Percentiles rank a stretch among this genome's conserved stretches.
These are phyloP conservation scores for Chaetoceros muelleri DNA, from an alignment of 108 stramenopile species.

Conservation along the genomic window DNA sequence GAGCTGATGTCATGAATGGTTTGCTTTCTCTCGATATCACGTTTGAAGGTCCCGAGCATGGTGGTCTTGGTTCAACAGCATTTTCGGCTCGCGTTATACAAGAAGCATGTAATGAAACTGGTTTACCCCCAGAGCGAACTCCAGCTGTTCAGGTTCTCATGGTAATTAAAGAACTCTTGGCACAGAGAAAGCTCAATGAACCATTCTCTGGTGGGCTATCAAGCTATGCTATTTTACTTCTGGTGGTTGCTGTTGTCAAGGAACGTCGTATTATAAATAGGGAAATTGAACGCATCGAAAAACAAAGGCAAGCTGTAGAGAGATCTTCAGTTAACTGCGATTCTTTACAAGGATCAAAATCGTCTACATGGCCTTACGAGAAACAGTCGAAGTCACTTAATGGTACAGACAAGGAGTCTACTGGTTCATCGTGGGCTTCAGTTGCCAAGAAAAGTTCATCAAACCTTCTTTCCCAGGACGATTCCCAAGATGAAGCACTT, in stretches of 20 bases:
- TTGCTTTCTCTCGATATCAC: conserved; percentile 86
- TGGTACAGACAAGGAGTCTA: conserved; percentile 25
- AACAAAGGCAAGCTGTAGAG: conserved; percentile 45
- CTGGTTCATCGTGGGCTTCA: conserved; percentile 22
- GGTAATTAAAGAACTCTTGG: conserved; percentile 86
- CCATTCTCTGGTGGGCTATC: conserved; percentile 93
- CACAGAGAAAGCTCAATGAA: conserved; percentile 84
- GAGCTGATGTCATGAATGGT: conserved; percentile 80
- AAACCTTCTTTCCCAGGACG: not conserved
- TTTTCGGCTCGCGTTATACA: conserved; percentile 68
- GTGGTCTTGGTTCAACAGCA: conserved; percentile 82
- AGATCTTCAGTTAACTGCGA: not conserved
- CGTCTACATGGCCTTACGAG: not conserved
- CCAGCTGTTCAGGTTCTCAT: conserved; percentile 71
- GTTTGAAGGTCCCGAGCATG: conserved; percentile 89
- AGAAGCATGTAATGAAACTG: conserved; percentile 57
- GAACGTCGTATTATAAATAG: conserved; percentile 65
- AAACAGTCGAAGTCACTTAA: conserved; percentile 9
- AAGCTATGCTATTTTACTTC: conserved; percentile 86
- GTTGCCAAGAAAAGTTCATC: conserved; percentile 9
- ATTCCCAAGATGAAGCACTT: not conserved
- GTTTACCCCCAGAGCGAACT: conserved; percentile 48
- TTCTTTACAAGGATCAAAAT: conserved; percentile 1
- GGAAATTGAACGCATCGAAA: conserved; percentile 58
- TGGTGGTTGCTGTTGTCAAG: conserved; percentile 70